Evolutionary conservation across 345 rosid species (phyloP), one percentile per base, ranked within the genome.

Genomic region (Melastoma malabathricum): DNA sequence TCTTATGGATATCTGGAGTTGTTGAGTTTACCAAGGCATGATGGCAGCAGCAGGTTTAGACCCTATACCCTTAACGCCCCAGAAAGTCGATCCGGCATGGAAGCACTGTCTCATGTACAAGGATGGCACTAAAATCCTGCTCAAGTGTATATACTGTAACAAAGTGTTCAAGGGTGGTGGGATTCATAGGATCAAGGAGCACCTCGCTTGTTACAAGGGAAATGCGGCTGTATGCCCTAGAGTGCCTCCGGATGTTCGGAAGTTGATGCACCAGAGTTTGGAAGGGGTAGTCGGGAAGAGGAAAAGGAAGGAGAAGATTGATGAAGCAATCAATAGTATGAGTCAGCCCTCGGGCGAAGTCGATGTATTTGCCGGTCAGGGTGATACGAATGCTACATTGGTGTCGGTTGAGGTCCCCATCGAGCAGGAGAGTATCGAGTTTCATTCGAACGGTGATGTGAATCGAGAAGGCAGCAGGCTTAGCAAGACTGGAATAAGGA

Each of bases 21-120:
- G 38, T 29, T 29, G 38, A 29, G 38, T 34, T n/a, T 9, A 10
- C 14, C 45, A 14, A 23, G 51, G 22, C 22, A 75, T 73, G 89
- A 68, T 67, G 49, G 62, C 77, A 18, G 70, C 69, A 47, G 62
- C 77, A 17, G 72, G 74, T 61, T 60, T 76, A 54, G 87, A 84
- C 29, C 83, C 68, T 16, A 52, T 78, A 53, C 82, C 96, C 10
- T 68, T 82, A 15, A 75, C 92, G 15, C 69, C 85, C 0, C 96
- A 80, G 51, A 92, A 87, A 50, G 81, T 83, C 39, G 98, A 92
- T 73, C 89, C 80, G n/a, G 95, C 98, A 10, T 87, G 97, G 98
- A 79, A 82, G 57, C 95, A 92, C 60, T 87, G 96, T 61, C 79
- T 80, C 50, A 76, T 83, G 70, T 80, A 72, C 59, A 81, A 81